These are phyloP conservation scores for Mallotus japonicus DNA, from an alignment of 441 rosid species.

Conservation along the genomic window DNA sequence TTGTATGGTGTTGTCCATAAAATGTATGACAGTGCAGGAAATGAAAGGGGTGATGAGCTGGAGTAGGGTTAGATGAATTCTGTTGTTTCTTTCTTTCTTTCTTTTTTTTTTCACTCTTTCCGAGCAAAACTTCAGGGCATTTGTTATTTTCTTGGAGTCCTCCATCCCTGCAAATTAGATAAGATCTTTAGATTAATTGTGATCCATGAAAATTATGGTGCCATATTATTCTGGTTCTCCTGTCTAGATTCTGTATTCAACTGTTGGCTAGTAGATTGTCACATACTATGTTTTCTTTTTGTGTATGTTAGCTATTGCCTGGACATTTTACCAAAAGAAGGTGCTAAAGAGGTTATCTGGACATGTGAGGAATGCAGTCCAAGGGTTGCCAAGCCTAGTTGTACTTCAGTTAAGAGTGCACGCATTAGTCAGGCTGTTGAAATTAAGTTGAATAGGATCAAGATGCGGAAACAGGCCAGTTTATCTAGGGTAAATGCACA, in stretches of 20 bases:
- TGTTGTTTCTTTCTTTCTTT: no score
- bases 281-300: not conserved
- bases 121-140: no score
- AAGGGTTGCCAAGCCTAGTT: conserved; percentile 4
- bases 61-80: no score
- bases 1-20: no score
- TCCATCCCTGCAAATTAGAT: no score
- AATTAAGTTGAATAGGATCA: conserved; percentile 8
- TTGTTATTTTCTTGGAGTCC: no score
- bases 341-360: conserved; percentile 1
- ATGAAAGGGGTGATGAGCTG: no score
- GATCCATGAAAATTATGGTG: not conserved
- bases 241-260: not conserved
- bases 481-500: not conserved
- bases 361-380: conserved; percentile 18
- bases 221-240: not conserved
- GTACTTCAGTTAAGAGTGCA: conserved; percentile 1
- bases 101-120: no score
- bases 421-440: conserved; percentile 12
- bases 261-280: not conserved
- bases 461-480: conserved; percentile 12
- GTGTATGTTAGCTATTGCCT: conserved; percentile 15
- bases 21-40: no score
- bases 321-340: conserved; percentile 1
- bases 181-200: no score